phyloP scores from a whole-genome alignment of 345 rosid species.

The Fremontodendron californicum region DNA sequence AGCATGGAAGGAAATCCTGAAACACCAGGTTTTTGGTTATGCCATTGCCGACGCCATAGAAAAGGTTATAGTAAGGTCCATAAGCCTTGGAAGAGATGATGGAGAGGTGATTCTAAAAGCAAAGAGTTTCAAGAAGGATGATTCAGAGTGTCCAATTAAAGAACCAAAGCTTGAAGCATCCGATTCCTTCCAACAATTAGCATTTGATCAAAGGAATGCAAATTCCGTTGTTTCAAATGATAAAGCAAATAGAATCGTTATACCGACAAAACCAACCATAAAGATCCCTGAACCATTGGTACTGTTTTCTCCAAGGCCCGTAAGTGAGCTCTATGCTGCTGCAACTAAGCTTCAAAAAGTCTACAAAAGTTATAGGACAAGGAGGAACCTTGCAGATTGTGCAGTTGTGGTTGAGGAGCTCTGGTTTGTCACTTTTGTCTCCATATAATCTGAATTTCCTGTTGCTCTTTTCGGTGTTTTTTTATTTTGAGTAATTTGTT shows the following conservation, averaged over 20 bases:
- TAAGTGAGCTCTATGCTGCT: slow-evolving; percentile 61
- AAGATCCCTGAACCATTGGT: slow-evolving; percentile 40
- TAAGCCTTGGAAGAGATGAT: slow-evolving; percentile 25
- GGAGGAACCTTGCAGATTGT: slow-evolving; percentile 67
- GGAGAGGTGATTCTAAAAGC: too few relatives aligned
- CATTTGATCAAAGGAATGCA: slow-evolving; percentile 11
- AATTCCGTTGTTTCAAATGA: slow-evolving; percentile 17
- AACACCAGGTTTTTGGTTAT: slow-evolving; percentile 26
- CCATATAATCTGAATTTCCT: slow-evolving; percentile 6
- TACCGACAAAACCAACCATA: slow-evolving; percentile 40
- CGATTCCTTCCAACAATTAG: slow-evolving; percentile 1
- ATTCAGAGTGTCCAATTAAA: slow-evolving; percentile 9
- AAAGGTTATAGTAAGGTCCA: slow-evolving; percentile 27
- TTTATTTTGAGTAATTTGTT: not conserved
- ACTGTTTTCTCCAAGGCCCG: slow-evolving; percentile 54
- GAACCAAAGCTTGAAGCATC: slow-evolving; percentile 10
- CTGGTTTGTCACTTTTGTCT: slow-evolving; percentile 38
- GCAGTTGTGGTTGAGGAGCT: slow-evolving; percentile 71
- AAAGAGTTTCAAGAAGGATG: slow-evolving; percentile 37
- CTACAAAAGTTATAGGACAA: slow-evolving; percentile 45
- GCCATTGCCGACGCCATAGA: slow-evolving; percentile 28
- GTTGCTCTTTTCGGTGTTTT: not conserved
- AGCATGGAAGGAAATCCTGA: slow-evolving; percentile 36
- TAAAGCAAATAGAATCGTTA: slow-evolving; percentile 24
- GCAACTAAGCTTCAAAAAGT: slow-evolving; percentile 47